Base-by-base conservation (phyloP, 2,329 filamentous ascomycete genomes). In the Dactylellina haptotyla region DNA sequence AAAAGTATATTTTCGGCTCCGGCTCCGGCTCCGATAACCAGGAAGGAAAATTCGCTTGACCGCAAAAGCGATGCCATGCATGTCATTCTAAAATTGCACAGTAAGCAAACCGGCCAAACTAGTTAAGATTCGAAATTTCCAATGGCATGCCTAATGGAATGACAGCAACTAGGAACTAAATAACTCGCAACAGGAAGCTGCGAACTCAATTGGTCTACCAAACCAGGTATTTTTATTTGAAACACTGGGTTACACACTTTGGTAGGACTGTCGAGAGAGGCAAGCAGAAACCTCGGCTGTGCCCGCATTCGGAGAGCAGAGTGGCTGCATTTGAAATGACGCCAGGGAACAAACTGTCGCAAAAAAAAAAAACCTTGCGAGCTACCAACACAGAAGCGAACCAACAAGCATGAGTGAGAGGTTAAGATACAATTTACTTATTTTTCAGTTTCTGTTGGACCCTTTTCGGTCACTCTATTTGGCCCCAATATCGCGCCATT, bases 181-280 rank as follows among this genome's bases (percentile, higher is more conserved):
- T 6, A 53, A 23, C 45, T 46, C 54, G 23, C 25, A 46, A n/a
- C 32, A 30, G 45, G 48, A 45, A 41, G 50, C 57, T 63, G 18
- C 51, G 32, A 70, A 57, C 39, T 30, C 25, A 48, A 56, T 43
- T 26, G 43, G 54, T 37, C 8, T 46, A 46, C 48, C 34, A 50
- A 48, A 62, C 67, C 67, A 20, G 59, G 67, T 54, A 46, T 25
- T 59, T 30, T 54, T 37, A 72, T 37, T 37, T 72, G 67, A 72
- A 72, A 72, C 67, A 61, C 26, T 41, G 43, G 53, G 67, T 65
- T 64, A 65, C 67, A 72, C 51, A 28, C 45, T 54, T 46, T 23
- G 32, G n/a, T 14, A 23, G 6, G 23, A 53, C 32, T 53, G 50
- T 57, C 51, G 26, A 26, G 58, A 53, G 50, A 63, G 66, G 66